Conservation (phyloP, 2,329 filamentous ascomycete genomes). For the Huntiella omanensis region DNA sequence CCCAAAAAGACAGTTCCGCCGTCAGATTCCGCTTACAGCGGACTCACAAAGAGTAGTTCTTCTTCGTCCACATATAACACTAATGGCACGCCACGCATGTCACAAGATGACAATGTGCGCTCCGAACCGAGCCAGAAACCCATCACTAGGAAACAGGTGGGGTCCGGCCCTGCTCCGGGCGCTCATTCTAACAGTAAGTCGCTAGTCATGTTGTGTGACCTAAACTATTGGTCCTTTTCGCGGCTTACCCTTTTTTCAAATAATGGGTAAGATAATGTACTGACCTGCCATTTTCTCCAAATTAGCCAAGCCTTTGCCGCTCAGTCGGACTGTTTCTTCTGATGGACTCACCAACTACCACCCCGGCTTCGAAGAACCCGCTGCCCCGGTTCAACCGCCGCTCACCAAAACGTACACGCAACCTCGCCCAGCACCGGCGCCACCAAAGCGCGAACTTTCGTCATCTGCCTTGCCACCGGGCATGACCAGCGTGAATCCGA, state of each 20-base stretch:
- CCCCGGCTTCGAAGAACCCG: conserved; percentile 1
- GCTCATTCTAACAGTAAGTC: conserved; percentile 22
- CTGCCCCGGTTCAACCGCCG: background rate
- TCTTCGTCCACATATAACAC: conserved; percentile 4
- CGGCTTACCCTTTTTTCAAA: background rate
- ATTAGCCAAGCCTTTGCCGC: conserved; percentile 27
- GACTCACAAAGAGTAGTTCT: conserved; percentile 7
- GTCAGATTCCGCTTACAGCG: conserved; percentile 11
- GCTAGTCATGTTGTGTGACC: background rate
- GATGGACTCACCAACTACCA: background rate
- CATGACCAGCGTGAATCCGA: conserved; percentile 5
- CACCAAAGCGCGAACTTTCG: conserved; percentile 9
- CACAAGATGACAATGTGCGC: conserved; percentile 3
- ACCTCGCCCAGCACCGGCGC: conserved; percentile 9
- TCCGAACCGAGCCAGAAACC: conserved; percentile 19
- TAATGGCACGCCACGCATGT: conserved; percentile 4
- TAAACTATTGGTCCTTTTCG: background rate
- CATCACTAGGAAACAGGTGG: conserved; percentile 47
- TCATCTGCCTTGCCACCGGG: conserved; percentile 8
- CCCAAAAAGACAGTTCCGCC: conserved; percentile 34
- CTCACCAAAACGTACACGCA: conserved; percentile 10
- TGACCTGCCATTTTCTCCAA: background rate
- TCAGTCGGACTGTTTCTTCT: conserved; percentile 7
- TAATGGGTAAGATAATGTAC: too few relatives aligned
- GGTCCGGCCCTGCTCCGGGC: conserved; percentile 20